Evolutionary conservation across 441 rosid genomes (phyloP).

Genomic region (Gossypium lobatum): DNA sequence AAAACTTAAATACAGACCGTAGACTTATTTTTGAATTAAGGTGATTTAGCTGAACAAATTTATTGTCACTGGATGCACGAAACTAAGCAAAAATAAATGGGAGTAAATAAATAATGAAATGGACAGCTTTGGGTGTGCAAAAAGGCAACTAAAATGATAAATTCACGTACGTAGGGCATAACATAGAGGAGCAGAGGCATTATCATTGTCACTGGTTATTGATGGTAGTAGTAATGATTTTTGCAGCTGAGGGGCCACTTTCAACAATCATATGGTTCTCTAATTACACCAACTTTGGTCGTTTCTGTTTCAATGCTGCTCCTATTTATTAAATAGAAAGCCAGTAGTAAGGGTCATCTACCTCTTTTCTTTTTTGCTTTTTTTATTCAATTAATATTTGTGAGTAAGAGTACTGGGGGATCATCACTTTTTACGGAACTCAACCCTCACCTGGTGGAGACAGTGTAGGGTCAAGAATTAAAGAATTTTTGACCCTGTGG

Average conservation of each 20-base stretch:
- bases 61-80: background rate
- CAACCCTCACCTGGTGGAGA: background rate
- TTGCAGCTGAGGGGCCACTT: background rate
- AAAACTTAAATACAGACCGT: too few relatives aligned
- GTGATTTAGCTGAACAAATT: background rate
- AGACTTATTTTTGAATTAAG: background rate
- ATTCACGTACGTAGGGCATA: background rate
- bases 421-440: slow-evolving; percentile 1
- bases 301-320: background rate
- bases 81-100: background rate
- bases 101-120: background rate
- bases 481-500: background rate
- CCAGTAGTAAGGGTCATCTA: background rate
- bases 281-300: background rate
- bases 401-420: background rate
- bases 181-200: background rate
- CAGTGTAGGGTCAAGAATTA: background rate
- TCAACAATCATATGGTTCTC: slow-evolving; percentile 2
- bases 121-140: background rate
- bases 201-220: background rate
- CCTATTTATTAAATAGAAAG: background rate
- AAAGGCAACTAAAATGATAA: background rate
- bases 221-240: background rate
- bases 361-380: background rate
- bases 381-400: background rate